Conservation (phyloP, 768 basidiomycete genomes). For the Hydnomerulius pinastri region DNA sequence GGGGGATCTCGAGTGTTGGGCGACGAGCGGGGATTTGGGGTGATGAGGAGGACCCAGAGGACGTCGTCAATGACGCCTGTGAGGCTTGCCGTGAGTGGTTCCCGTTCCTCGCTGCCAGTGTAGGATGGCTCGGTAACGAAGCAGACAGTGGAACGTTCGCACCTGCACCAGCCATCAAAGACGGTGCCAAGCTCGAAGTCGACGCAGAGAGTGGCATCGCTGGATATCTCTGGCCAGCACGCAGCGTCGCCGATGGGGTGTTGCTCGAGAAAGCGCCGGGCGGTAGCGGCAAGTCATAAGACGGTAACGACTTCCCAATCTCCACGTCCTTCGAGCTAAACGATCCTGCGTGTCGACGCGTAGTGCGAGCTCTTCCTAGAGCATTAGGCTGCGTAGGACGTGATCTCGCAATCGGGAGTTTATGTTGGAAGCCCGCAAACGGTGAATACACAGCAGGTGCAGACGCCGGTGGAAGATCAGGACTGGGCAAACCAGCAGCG, state of each 20-base stretch:
- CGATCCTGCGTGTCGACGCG: conserved; percentile 88
- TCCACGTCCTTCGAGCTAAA: conserved; percentile 93
- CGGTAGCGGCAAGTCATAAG: conserved; percentile 46
- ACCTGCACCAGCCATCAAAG: conserved; percentile 3
- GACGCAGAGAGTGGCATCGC: conserved; percentile 38
- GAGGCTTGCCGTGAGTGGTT: conserved; percentile 47
- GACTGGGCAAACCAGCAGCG: conserved; percentile 23
- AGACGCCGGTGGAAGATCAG: conserved; percentile 30
- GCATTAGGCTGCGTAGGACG: conserved; percentile 26
- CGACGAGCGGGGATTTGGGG: conserved; percentile 27
- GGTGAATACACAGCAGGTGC: conserved; percentile 29
- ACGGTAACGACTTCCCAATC: conserved; percentile 77
- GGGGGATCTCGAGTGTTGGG: conserved; percentile 49
- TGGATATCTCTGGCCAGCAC: conserved; percentile 52
- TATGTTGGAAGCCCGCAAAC: conserved; percentile 20
- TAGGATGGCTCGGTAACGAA: conserved; percentile 14
- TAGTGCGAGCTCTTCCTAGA: conserved; percentile 51
- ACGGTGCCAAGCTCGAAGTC: conserved; percentile 17
- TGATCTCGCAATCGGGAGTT: conserved; percentile 31
- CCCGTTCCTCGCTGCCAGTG: conserved; percentile 11
- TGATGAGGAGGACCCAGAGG: conserved; percentile 40
- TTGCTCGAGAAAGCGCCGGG: conserved; percentile 27
- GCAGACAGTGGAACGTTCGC: conserved; percentile 12
- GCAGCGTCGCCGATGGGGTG: conserved; percentile 37
- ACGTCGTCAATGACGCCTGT: conserved; percentile 41